Evolutionary conservation across 1,284 basidiomycete species (phyloP), one percentile per base, ranked within the genome.

Genomic region (Pulveroboletus sp.): DNA sequence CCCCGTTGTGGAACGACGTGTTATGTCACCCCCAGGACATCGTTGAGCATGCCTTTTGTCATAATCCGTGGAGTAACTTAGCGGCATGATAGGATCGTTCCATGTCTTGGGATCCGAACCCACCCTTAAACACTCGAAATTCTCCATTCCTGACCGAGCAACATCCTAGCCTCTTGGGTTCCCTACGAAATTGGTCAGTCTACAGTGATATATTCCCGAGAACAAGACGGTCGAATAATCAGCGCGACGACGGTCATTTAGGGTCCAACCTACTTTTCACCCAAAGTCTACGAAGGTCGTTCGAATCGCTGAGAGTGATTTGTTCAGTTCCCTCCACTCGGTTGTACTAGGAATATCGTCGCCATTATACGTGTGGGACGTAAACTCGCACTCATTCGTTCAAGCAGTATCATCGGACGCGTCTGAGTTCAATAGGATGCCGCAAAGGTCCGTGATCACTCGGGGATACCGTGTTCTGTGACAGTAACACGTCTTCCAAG

Each of bases 101-200:
- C 2, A 67, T 81, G 40, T 86, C 85, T 3, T 90, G 87, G 88
- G 85, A 88, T 68, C 66, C 78, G 33, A 68, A 85, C 38, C 77
- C 77, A 25, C 65, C 72, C 15, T 68, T 69, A n/a, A 74, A 72
- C 52, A 64, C 72, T 24, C 67, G 70, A 36, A 71, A 74, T 0
- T 78, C 83, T 1, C 75, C 83, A 1, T 86, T 89, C 64, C 68
- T 91, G 25, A 86, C 87, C 5, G 87, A 90, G 65, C 86, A 88
- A 69, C 74, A 79, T 54, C 65, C 69, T 39, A 63, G 74, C 9
- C 67, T 81, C 2, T 82, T 81, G 55, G 76, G 81, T 10, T 78
- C 82, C 14, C 79, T 82, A 20, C 77, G 81, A 63, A 76, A 84
- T 58, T 73, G 80, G 88, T 89, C 60, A 72, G 84, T 58, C 56